phyloP scores from a whole-genome alignment of 306 rosid genomes.

The Amphicarpaea edgeworthii region DNA sequence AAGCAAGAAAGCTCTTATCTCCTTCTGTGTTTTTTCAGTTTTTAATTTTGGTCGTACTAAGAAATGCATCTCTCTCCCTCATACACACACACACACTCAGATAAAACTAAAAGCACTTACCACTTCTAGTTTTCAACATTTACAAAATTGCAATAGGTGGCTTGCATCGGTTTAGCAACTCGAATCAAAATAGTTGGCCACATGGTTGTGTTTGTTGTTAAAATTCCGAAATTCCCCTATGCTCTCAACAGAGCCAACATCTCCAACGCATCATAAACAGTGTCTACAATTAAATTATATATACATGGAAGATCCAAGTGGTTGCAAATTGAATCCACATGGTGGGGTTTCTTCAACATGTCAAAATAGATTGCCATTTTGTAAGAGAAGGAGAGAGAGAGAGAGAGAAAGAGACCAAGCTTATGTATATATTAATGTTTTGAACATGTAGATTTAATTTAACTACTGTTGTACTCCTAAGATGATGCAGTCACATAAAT shows the following conservation, averaged over 20 bases:
- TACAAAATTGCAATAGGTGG: constrained; percentile 11
- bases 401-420: constrained; percentile 15
- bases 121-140: background rate
- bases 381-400: constrained; percentile 1
- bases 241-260: constrained; percentile 46
- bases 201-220: constrained; percentile 52
- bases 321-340: constrained; percentile 43
- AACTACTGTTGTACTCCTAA: constrained; percentile 40
- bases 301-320: constrained; percentile 46
- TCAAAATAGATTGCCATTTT: constrained; percentile 14
- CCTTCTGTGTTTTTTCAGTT: background rate
- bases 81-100: background rate
- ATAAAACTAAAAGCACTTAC: background rate
- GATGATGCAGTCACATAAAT: constrained; percentile 48
- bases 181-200: constrained; percentile 52
- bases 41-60: background rate
- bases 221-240: constrained; percentile 25
- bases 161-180: constrained; percentile 23
- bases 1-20: background rate
- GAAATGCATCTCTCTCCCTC: background rate
- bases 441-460: constrained; percentile 20
- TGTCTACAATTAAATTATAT: constrained; percentile 16
- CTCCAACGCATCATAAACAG: constrained; percentile 46
- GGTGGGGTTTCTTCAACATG: constrained; percentile 40
- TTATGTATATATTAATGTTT: constrained; percentile 23